phyloP scores from a whole-genome alignment of 306 rosid species.

The Ammopiptanthus mongolicus region DNA sequence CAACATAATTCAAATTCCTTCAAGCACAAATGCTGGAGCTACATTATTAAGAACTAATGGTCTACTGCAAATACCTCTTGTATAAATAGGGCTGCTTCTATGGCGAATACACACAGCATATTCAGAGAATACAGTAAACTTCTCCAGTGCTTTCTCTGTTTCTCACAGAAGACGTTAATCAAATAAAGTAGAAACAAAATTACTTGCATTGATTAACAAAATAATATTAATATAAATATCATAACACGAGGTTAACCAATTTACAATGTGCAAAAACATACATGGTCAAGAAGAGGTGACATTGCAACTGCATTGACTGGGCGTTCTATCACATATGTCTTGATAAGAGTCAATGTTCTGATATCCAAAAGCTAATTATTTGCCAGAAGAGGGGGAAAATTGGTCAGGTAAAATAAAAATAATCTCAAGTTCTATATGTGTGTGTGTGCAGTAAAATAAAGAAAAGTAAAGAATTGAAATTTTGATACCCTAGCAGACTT shows the following conservation, averaged over 20 bases:
- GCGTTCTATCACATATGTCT: slow-evolving; percentile 81
- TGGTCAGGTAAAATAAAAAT: background rate
- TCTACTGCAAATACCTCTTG: background rate
- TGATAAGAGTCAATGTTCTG: slow-evolving; percentile 79
- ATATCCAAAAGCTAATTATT: slow-evolving; percentile 76
- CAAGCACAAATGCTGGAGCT: background rate
- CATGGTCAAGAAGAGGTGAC: slow-evolving; percentile 94
- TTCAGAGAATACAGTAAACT: background rate
- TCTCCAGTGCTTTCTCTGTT: background rate
- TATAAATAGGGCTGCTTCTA: background rate
- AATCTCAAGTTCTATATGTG: background rate
- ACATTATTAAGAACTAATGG: background rate
- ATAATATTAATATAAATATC: background rate
- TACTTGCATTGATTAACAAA: background rate
- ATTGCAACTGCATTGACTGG: slow-evolving; percentile 95
- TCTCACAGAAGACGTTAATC: background rate
- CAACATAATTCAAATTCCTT: background rate
- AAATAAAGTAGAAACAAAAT: background rate
- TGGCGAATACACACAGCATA: background rate
- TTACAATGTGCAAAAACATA: slow-evolving; percentile 32
- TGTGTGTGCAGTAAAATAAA: background rate
- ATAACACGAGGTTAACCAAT: background rate
- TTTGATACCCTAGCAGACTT: slow-evolving; percentile 73
- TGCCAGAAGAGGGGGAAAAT: background rate
- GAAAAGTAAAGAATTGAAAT: background rate